Evolutionary conservation across 2,329 filamentous ascomycete species (phyloP).

Genomic region (Thielaviopsis populi): DNA sequence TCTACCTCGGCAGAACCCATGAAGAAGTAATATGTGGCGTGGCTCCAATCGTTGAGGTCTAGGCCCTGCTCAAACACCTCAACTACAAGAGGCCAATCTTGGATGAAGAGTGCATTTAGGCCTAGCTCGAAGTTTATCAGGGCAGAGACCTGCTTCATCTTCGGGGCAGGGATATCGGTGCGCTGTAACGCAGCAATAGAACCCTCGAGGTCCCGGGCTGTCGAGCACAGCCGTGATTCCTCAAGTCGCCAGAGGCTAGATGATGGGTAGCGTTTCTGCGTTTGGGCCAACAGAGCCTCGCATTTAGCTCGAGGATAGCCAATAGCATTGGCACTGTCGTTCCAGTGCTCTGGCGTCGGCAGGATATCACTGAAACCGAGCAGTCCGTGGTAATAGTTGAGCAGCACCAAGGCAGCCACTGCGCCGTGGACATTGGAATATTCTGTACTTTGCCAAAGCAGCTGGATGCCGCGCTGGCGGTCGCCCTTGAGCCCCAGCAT

Average conservation of each 20-base stretch:
- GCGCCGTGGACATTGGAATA: constrained; percentile 88
- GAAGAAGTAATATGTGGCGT: constrained; percentile 78
- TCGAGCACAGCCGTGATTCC: constrained; percentile 62
- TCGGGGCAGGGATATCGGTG: constrained; percentile 42
- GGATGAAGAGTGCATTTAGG: constrained; percentile 61
- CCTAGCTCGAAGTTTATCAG: constrained; percentile 75
- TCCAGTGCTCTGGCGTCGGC: constrained; percentile 41
- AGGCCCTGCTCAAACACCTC: constrained; percentile 60
- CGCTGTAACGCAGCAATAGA: constrained; percentile 47
- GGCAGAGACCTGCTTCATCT: constrained; percentile 78
- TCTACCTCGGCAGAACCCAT: constrained; percentile 66
- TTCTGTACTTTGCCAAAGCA: constrained; percentile 82
- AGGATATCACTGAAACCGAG: constrained; percentile 81
- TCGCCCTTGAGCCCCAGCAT: constrained; percentile 88
- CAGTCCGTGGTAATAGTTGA: constrained; percentile 80
- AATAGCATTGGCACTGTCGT: constrained; percentile 41
- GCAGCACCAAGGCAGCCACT: constrained; percentile 63
- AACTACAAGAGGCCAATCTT: constrained; percentile 60
- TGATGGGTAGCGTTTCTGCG: constrained; percentile 65
- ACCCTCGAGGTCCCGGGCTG: constrained; percentile 48
- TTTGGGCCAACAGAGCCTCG: constrained; percentile 49
- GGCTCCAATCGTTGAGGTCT: constrained; percentile 81
- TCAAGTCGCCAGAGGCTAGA: constrained; percentile 79
- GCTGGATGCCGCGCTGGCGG: constrained; percentile 60
- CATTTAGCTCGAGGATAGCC: constrained; percentile 61